A percentile compares a stretch with the other conserved stretches of the same genome.
phyloP scores from a whole-genome alignment of 1,284 basidiomycete species.

The Marasmius sp. region DNA sequence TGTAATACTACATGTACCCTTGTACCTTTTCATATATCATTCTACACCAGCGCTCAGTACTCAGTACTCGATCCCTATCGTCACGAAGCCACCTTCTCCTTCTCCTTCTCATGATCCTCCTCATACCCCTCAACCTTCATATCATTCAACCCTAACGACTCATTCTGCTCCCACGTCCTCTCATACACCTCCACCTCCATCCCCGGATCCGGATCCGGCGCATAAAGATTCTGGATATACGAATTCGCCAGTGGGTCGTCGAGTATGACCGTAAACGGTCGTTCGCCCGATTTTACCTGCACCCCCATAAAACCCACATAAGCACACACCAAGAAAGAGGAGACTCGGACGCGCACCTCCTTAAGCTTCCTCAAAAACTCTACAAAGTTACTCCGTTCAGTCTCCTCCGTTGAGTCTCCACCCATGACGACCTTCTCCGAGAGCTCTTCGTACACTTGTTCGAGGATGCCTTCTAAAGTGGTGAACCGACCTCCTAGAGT shows the following conservation, averaged over 20 bases:
- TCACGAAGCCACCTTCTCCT: neutral
- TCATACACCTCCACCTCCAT: conserved; percentile 87
- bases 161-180: conserved; percentile 89
- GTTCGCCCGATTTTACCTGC: conserved; percentile 75
- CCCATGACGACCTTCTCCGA: conserved; percentile 85
- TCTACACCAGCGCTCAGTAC: too few relatives aligned
- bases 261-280: conserved; percentile 88
- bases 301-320: conserved; percentile 4
- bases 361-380: conserved; percentile 82
- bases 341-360: conserved; percentile 44
- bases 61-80: too few relatives aligned
- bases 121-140: conserved; percentile 1
- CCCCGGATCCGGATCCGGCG: conserved; percentile 90
- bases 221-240: conserved; percentile 94
- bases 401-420: conserved; percentile 51
- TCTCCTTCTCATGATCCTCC: neutral
- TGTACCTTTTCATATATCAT: too few relatives aligned
- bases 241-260: conserved; percentile 97
- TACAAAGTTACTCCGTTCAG: conserved; percentile 53
- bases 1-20: too few relatives aligned
- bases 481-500: conserved; percentile 99
- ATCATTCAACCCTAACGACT: conserved; percentile 95
- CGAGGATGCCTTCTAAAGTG: conserved; percentile 92
- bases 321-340: neutral
- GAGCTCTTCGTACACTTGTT: conserved; percentile 95